Percentiles rank a stretch among this genome's conserved stretches.
phyloP scores from a whole-genome alignment of 1,284 basidiomycete genomes.

The Rhodotorula sp. region DNA sequence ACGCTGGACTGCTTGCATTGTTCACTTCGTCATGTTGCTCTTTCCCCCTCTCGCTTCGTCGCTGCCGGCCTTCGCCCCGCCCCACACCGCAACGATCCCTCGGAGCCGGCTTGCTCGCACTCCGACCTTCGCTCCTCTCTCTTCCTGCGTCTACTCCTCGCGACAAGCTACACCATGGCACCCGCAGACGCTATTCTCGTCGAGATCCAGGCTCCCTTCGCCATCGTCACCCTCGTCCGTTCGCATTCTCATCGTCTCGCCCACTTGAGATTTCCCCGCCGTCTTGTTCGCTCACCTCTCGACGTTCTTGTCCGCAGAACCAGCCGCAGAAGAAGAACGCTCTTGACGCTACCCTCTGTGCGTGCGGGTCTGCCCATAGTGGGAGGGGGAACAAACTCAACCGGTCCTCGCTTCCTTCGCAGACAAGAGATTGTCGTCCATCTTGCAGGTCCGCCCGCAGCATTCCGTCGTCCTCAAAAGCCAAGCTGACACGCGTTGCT shows the following conservation, averaged over 20 bases:
- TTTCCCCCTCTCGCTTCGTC: too few species aligned
- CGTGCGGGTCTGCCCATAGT: neutral
- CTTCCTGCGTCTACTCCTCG: too few species aligned
- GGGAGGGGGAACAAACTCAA: neutral
- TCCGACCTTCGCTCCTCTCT: too few species aligned
- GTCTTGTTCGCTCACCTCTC: too few species aligned
- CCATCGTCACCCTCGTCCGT: constrained; percentile 32
- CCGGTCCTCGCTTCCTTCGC: neutral
- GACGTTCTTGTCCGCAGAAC: constrained; percentile 7
- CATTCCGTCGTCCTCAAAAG: accelerated
- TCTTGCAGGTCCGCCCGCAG: neutral
- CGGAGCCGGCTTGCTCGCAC: too few species aligned
- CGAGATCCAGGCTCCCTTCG: constrained; percentile 29
- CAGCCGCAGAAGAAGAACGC: constrained; percentile 37
- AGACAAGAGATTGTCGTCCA: constrained; percentile 7
- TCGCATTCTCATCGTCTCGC: neutral
- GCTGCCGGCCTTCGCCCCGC: too few species aligned
- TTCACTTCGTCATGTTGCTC: too few species aligned
- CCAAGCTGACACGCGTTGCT: neutral
- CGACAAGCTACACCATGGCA: neutral
- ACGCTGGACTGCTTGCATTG: too few species aligned
- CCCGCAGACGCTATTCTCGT: constrained; percentile 20
- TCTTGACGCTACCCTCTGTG: constrained; percentile 24
- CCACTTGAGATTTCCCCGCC: neutral
- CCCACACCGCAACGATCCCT: too few species aligned